A percentile compares a stretch with the other conserved stretches of the same genome.
Evolutionary conservation across 768 basidiomycete species (phyloP).

Genomic region (Kwoniella heveanensis): DNA sequence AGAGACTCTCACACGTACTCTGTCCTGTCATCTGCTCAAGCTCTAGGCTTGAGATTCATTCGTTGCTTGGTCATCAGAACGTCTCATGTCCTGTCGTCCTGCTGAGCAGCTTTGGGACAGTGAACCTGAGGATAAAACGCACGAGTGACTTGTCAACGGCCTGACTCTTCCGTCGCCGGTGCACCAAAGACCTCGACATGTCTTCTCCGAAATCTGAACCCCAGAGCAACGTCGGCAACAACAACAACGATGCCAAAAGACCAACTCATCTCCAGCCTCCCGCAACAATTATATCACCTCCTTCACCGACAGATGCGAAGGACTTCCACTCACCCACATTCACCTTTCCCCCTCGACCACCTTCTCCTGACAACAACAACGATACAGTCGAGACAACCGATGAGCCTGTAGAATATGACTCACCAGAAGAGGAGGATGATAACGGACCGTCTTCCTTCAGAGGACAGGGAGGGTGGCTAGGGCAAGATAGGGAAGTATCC

Average conservation of each 20-base stretch:
- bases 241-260: background rate
- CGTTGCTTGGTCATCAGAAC: too few relatives aligned
- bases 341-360: constrained; percentile 3
- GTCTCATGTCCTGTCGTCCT: too few relatives aligned
- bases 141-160: background rate
- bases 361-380: background rate
- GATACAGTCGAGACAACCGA: background rate
- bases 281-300: constrained; percentile 45
- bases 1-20: too few relatives aligned
- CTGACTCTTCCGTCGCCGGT: background rate
- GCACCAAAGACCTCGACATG: background rate
- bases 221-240: background rate
- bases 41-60: too few relatives aligned
- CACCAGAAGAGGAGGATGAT: constrained; percentile 30
- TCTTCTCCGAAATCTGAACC: background rate
- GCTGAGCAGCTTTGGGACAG: too few relatives aligned
- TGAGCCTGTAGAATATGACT: constrained; percentile 23
- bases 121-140: too few relatives aligned
- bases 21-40: too few relatives aligned
- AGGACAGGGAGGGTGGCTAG: background rate
- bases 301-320: constrained; percentile 44
- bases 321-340: constrained; percentile 18
- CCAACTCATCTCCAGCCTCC: constrained; percentile 37
- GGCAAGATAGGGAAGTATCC: background rate
- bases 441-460: background rate